Conservation (phyloP, 2,329 filamentous ascomycete species). For the Beauveria scarabaeidicola region DNA sequence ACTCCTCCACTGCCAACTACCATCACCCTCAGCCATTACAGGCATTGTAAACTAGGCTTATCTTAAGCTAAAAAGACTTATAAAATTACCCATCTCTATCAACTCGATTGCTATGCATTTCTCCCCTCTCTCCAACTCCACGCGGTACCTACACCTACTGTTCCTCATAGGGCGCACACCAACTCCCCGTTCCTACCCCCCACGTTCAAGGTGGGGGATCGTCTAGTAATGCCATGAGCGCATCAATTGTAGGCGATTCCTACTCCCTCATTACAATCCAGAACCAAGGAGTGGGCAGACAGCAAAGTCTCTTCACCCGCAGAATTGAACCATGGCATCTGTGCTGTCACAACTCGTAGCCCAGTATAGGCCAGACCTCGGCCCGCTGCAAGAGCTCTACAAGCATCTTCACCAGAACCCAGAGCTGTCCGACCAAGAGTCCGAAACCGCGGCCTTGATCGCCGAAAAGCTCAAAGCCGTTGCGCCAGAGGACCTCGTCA, state of each 20-base stretch:
- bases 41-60: background rate
- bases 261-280: too few species aligned
- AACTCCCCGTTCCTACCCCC: background rate
- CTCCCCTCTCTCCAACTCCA: background rate
- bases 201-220: background rate
- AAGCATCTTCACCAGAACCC: conserved; percentile 51
- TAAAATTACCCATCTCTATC: too few species aligned
- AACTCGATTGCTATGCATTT: background rate
- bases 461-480: conserved; percentile 28
- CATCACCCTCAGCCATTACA: background rate
- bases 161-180: background rate
- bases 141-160: background rate
- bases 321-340: background rate
- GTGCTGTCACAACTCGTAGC: background rate
- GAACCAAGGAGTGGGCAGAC: background rate
- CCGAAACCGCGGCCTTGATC: conserved; percentile 40
- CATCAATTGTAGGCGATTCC: background rate
- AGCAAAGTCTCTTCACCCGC: background rate
- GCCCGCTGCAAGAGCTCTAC: conserved; percentile 32
- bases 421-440: conserved; percentile 50
- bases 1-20: background rate
- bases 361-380: conserved; percentile 5
- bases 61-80: background rate
- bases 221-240: background rate
- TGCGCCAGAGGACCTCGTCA: conserved; percentile 24